These are phyloP conservation scores for Pulveroboletus frians DNA, from an alignment of 768 basidiomycete species.

Conservation along the genomic window DNA sequence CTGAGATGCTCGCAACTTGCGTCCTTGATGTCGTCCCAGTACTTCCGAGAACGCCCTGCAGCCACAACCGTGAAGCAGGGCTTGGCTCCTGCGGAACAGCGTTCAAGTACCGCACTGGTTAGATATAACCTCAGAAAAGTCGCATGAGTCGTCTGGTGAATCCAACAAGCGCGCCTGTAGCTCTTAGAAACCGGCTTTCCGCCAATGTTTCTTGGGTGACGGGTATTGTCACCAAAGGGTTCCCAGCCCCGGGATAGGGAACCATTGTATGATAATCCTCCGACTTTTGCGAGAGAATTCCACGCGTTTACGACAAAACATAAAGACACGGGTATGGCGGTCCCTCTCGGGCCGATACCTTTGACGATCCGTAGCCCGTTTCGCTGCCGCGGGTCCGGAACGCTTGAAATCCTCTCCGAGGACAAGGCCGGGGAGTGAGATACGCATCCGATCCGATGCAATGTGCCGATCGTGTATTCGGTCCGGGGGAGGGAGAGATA, in stretches of 20 bases:
- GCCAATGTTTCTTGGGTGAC: neutral
- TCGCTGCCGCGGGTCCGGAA: neutral
- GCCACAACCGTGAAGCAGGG: neutral
- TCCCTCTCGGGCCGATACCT: neutral
- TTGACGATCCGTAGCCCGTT: neutral
- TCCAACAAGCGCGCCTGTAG: neutral
- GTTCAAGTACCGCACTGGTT: constrained; percentile 4
- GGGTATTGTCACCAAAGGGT: neutral
- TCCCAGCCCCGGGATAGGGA: neutral
- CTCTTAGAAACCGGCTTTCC: neutral
- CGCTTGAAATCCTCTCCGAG: constrained; percentile 9
- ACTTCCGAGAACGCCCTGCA: constrained; percentile 8
- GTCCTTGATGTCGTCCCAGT: constrained; percentile 20
- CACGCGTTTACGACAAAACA: neutral
- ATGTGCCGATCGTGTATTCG: constrained; percentile 10
- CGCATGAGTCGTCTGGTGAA: constrained; percentile 1
- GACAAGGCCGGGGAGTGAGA: constrained; percentile 22
- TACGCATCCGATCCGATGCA: constrained; percentile 12
- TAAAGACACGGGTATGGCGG: neutral
- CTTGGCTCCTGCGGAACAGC: constrained; percentile 1
- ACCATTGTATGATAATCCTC: neutral
- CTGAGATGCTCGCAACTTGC: constrained; percentile 6
- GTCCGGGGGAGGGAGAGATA: constrained; percentile 11
- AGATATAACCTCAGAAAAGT: constrained; percentile 10
- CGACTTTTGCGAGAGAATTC: neutral